Base-by-base conservation (phyloP, 2,329 filamentous ascomycete genomes). In the Myrmaecium sp. region DNA sequence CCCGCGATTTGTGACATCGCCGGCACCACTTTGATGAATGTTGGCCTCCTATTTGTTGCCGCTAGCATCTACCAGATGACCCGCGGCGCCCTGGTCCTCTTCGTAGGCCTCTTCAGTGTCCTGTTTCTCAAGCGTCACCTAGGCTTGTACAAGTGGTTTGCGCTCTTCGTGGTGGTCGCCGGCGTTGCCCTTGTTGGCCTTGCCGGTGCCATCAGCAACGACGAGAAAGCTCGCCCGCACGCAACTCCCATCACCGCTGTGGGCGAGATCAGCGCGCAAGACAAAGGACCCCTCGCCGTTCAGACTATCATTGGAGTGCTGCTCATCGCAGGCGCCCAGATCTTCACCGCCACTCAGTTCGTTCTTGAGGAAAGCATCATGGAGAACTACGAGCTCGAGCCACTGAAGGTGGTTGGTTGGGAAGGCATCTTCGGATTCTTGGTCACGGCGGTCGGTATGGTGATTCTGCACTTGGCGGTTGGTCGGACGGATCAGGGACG, bases 21-120 rank as follows among this genome's bases (percentile, higher is more conserved):
- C 14, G 89, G 82, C 25, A 98, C 89, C 4, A 98, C 89, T 4
- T 66, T 95, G 29, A 95, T 98, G 84, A 98, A 98, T 46, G 79
- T 82, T 4, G 89, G 89, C 3, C 63, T 98, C 38, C 64, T 95
- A 25, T 84, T 95, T 47, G 84, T 95, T 14, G 89, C 81, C 8
- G 82, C 89, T 2, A 91, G 81, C 33, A 94, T 98, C 44, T 98
- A 94, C 55, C 89, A 98, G 57, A 98, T 98, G 89, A 95, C 86
- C 1, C 66, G 89, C 32, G 89, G 89, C 6, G 89, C 89, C 1
- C 64, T 98, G 21, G 86, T 98, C 3, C 64, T 98, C 5, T 98
- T 98, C 41, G 89, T 98, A 12, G 89, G 89, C 0, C 58, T 95
- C 0, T 94, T 98, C 57, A 93, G 83, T 44, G 84, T 98, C 15